These are phyloP conservation scores for Rhodotorula sp. DNA, from an alignment of 1,284 basidiomycete species.

Conservation along the genomic window DNA sequence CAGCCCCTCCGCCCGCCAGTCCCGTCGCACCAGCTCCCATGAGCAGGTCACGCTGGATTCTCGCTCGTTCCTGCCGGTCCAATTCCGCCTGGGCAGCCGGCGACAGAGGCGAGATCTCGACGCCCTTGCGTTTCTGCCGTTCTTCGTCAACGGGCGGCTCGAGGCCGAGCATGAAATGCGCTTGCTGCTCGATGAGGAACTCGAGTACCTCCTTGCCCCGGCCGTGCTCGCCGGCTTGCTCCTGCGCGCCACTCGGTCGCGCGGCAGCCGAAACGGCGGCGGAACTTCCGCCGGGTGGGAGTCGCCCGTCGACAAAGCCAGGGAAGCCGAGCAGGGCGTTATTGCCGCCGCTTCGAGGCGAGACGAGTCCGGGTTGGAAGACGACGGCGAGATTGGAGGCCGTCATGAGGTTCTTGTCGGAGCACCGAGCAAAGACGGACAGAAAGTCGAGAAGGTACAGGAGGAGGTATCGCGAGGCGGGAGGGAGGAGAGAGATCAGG, in stretches of 20 bases:
- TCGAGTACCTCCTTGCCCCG: slow-evolving; percentile 87
- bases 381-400: slow-evolving; percentile 90
- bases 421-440: slow-evolving; percentile 87
- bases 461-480: slow-evolving; percentile 86
- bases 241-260: slow-evolving; percentile 15
- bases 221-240: slow-evolving; percentile 69
- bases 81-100: neutral
- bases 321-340: slow-evolving; percentile 42
- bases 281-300: slow-evolving; percentile 13
- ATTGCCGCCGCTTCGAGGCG: slow-evolving; percentile 66
- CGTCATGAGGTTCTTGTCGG: slow-evolving; percentile 92
- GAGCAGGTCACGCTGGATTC: neutral
- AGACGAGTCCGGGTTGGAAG: slow-evolving; percentile 87
- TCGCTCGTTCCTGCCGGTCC: neutral
- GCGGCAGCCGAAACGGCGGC: neutral
- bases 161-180: slow-evolving; percentile 78
- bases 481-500: slow-evolving; percentile 79
- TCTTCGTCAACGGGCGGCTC: slow-evolving; percentile 57
- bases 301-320: slow-evolving; percentile 33
- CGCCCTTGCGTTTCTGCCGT: slow-evolving; percentile 30
- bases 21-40: slow-evolving; percentile 1
- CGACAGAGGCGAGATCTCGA: neutral
- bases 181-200: slow-evolving; percentile 86
- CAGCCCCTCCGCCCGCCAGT: neutral
- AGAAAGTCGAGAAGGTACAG: slow-evolving; percentile 94